Evolutionary conservation across 148 eudicot genomes (phyloP).

Genomic region (Polygonum aviculare): DNA sequence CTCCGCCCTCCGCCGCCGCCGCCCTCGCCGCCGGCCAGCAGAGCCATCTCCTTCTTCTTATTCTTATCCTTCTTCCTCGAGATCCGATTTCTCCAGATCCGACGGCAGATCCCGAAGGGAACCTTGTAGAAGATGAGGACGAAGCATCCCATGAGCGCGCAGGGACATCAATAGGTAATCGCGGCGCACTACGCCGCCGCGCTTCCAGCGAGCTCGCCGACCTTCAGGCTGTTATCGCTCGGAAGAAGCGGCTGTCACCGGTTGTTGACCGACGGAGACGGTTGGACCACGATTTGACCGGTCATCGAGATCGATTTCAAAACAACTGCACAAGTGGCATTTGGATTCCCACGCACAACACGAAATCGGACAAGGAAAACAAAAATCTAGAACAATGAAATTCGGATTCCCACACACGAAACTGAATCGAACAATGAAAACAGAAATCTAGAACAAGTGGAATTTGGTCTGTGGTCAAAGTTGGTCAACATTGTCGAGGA

Average conservation of each 20-base stretch:
- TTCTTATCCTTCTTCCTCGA: slow-evolving; percentile 19
- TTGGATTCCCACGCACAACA: background rate
- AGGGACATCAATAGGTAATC: slow-evolving; percentile 69
- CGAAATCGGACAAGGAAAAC: too few relatives aligned
- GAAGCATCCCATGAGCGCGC: slow-evolving; percentile 35
- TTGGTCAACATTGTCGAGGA: too few relatives aligned
- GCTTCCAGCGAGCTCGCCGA: slow-evolving; percentile 70
- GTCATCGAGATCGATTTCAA: slow-evolving; percentile 14
- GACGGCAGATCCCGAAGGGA: slow-evolving; percentile 37
- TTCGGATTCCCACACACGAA: background rate
- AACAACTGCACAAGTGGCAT: background rate
- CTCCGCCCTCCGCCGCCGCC: background rate
- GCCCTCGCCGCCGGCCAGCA: background rate
- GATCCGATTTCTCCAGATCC: slow-evolving; percentile 24
- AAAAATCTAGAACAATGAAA: too few relatives aligned
- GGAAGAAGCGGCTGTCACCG: slow-evolving; percentile 7
- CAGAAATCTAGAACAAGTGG: background rate
- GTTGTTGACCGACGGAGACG: slow-evolving; percentile 10
- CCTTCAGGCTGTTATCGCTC: slow-evolving; percentile 17
- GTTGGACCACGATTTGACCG: slow-evolving; percentile 20
- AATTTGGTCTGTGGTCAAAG: too few relatives aligned
- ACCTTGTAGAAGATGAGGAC: slow-evolving; percentile 44
- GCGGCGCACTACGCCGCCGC: slow-evolving; percentile 69
- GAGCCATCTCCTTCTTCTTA: slow-evolving; percentile 8
- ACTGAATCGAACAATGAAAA: background rate